Conservation (phyloP, 495 filamentous ascomycete genomes). For the Recurvomyces mirabilis region DNA sequence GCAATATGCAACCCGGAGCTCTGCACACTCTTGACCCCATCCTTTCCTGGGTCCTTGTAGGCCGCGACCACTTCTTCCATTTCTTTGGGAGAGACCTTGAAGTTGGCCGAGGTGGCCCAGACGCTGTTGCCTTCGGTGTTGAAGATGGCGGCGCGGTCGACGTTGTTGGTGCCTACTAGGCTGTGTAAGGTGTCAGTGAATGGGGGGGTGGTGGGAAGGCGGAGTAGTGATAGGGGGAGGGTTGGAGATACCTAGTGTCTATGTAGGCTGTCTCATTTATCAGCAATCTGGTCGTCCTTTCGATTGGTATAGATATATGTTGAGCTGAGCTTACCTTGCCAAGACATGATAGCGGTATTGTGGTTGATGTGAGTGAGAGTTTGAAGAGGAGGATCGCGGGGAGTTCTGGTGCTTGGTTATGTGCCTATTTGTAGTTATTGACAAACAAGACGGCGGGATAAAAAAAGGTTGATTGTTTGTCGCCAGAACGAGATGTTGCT, state of each 20-base stretch:
- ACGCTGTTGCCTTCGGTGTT: constrained; percentile 66
- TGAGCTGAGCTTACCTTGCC: constrained; percentile 23
- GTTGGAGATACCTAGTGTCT: constrained; percentile 46
- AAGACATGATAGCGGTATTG: constrained; percentile 17
- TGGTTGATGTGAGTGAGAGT: not conserved
- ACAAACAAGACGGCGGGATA: too few relatives aligned
- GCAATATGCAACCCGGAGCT: constrained; percentile 57
- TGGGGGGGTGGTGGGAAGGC: constrained; percentile 3
- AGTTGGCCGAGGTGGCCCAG: constrained; percentile 64
- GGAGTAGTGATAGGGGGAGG: not conserved
- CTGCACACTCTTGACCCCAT: constrained; percentile 35
- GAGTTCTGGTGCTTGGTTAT: too few relatives aligned
- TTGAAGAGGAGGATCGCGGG: not conserved
- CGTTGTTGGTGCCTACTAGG: constrained; percentile 70
- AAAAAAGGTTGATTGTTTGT: too few relatives aligned
- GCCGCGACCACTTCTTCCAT: constrained; percentile 44
- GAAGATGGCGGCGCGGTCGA: constrained; percentile 84
- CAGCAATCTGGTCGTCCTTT: not conserved
- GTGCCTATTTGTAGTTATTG: too few relatives aligned
- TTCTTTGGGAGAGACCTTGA: constrained; percentile 52
- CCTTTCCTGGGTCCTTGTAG: constrained; percentile 35
- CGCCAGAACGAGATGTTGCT: too few relatives aligned
- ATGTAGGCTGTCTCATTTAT: constrained; percentile 44
- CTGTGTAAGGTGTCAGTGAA: constrained; percentile 31
- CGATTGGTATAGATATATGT: too few relatives aligned